Percentiles rank a stretch among this genome's conserved stretches.
Evolutionary conservation across 2,329 filamentous ascomycete species (phyloP).

Genomic region (Epichloe hybrida): DNA sequence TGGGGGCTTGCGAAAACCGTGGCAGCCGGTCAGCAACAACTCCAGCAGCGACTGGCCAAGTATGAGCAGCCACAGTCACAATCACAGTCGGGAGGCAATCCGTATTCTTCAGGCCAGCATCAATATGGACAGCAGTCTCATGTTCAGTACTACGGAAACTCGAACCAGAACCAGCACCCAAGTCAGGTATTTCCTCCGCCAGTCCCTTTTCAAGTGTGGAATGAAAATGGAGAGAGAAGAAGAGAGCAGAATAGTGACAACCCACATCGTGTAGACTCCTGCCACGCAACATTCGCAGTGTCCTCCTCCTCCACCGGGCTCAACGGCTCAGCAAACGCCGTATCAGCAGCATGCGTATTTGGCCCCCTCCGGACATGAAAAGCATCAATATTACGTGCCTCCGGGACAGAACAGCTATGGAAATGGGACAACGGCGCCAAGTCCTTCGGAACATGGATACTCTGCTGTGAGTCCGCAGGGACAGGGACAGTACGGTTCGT

Average conservation of each 20-base stretch:
- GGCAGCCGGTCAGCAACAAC: constrained; percentile 8
- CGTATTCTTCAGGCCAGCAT: neutral
- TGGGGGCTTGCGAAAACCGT: constrained; percentile 8
- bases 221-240: neutral
- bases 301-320: neutral
- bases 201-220: neutral
- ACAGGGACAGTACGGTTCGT: neutral
- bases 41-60: constrained; percentile 8
- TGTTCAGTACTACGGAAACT: neutral
- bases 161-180: neutral
- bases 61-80: constrained; percentile 1
- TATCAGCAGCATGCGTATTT: neutral
- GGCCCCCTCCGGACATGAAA: neutral
- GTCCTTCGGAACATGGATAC: neutral
- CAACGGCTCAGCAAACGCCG: neutral
- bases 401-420: neutral
- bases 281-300: neutral
- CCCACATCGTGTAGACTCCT: neutral
- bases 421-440: neutral
- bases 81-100: neutral
- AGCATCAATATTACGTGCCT: neutral
- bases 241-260: neutral
- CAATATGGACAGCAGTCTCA: constrained; percentile 1
- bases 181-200: neutral
- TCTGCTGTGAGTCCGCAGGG: neutral